phyloP scores from a whole-genome alignment of 306 rosid genomes.

The Calophaca sinica region DNA sequence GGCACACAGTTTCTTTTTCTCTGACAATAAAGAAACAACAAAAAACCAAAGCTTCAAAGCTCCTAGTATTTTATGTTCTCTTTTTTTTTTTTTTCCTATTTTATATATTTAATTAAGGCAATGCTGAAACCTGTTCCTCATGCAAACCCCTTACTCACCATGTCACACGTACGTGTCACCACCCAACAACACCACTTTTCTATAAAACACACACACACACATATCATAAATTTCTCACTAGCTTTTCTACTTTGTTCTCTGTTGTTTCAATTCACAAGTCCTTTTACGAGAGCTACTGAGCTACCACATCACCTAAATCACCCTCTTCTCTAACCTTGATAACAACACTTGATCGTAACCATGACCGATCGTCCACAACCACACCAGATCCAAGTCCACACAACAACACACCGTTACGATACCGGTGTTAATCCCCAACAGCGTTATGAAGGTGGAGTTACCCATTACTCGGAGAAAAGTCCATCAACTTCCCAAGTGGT shows the following conservation, averaged over 20 bases:
- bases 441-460: conserved; percentile 22
- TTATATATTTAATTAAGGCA: neutral
- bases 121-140: conserved; percentile 81
- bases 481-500: conserved; percentile 64
- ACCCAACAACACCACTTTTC: conserved; percentile 36
- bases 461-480: conserved; percentile 35
- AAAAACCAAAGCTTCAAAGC: no score
- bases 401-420: conserved; percentile 45
- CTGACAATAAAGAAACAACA: no score
- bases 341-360: neutral
- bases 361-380: conserved; percentile 62
- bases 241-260: neutral
- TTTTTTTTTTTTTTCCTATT: no score
- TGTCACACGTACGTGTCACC: conserved; percentile 72
- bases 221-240: neutral
- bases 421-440: conserved; percentile 44
- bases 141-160: conserved; percentile 81
- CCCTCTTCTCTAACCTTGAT: neutral
- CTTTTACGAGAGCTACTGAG: no score
- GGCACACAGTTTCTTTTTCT: conserved; percentile 26
- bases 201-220: conserved; percentile 31
- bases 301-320: neutral
- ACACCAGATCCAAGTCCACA: conserved; percentile 71
- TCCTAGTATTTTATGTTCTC: no score
- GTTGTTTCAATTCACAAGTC: neutral